Percentiles rank a stretch among this genome's conserved stretches.
These are phyloP conservation scores for Saccharomycopsis olivae DNA, from an alignment of 805 yeast genomes.

Conservation along the genomic window DNA sequence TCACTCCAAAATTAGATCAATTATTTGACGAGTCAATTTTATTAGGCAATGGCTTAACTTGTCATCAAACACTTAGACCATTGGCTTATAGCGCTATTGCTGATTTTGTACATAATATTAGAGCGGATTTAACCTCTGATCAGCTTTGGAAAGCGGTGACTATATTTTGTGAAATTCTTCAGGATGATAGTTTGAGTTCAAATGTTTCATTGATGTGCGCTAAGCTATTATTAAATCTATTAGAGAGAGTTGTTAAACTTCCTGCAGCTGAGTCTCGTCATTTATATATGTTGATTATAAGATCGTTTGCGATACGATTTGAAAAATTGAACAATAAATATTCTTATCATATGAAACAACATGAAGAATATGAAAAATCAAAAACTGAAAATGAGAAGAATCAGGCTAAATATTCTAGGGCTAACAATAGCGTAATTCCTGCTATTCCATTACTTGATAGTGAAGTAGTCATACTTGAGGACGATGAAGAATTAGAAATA, in stretches of 20 bases:
- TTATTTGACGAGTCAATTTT: conserved; percentile 80
- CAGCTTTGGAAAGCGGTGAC: conserved; percentile 84
- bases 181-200: conserved; percentile 71
- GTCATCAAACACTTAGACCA: conserved; percentile 82
- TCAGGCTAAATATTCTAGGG: conserved; percentile 85
- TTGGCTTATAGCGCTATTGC: conserved; percentile 93
- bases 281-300: conserved; percentile 73
- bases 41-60: conserved; percentile 87
- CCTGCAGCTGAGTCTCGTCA: conserved; percentile 64
- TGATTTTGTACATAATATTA: conserved; percentile 86
- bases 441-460: conserved; percentile 19
- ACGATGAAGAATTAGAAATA: conserved; percentile 27
- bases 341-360: conserved; percentile 52
- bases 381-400: conserved; percentile 63
- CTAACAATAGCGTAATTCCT: conserved; percentile 35
- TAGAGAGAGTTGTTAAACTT: conserved; percentile 76
- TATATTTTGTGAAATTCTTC: conserved; percentile 69
- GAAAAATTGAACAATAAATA: conserved; percentile 63
- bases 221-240: conserved; percentile 72
- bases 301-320: conserved; percentile 78
- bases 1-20: conserved; percentile 76
- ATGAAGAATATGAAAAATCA: conserved; percentile 39
- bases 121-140: conserved; percentile 68
- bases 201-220: conserved; percentile 97
- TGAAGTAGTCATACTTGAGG: conserved; percentile 1